Evolutionary conservation across 176 grass and related monocot genomes (phyloP).

Genomic region (Aegilops tauschii): DNA sequence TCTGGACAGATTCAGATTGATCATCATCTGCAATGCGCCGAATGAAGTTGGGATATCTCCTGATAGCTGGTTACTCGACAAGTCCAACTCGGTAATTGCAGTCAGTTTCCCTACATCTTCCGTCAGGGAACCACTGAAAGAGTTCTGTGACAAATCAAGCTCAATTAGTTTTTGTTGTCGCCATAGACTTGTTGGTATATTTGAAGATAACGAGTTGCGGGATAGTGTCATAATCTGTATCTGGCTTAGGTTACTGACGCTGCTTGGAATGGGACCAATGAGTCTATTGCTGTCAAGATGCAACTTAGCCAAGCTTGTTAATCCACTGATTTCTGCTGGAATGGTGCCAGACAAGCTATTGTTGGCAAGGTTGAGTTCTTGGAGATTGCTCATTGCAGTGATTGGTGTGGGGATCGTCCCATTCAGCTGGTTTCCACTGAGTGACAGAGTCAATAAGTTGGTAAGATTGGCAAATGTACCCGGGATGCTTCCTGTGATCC

Average conservation of each 20-base stretch:
- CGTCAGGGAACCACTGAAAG: not conserved
- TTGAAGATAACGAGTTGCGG: not conserved
- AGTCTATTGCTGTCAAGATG: slow-evolving; percentile 35
- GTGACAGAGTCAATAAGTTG: slow-evolving; percentile 12
- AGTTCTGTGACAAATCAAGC: slow-evolving; percentile 7
- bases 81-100: not conserved
- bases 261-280: not conserved
- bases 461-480: slow-evolving; percentile 26
- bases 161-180: not conserved
- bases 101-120: not conserved
- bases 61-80: slow-evolving; percentile 29
- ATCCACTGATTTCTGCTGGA: not conserved
- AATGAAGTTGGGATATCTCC: slow-evolving; percentile 26
- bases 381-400: slow-evolving; percentile 19
- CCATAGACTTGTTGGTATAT: slow-evolving; percentile 14
- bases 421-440: slow-evolving; percentile 34
- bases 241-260: not conserved
- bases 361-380: slow-evolving; percentile 28
- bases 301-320: slow-evolving; percentile 24
- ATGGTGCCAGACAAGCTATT: slow-evolving; percentile 30
- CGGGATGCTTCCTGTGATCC: slow-evolving; percentile 31
- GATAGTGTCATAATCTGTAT: not conserved
- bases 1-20: not conserved
- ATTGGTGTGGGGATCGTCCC: slow-evolving; percentile 32
- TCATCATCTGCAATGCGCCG: not conserved